Conservation (phyloP, 2,329 filamentous ascomycete species). For the Colletotrichum zoysiae region DNA sequence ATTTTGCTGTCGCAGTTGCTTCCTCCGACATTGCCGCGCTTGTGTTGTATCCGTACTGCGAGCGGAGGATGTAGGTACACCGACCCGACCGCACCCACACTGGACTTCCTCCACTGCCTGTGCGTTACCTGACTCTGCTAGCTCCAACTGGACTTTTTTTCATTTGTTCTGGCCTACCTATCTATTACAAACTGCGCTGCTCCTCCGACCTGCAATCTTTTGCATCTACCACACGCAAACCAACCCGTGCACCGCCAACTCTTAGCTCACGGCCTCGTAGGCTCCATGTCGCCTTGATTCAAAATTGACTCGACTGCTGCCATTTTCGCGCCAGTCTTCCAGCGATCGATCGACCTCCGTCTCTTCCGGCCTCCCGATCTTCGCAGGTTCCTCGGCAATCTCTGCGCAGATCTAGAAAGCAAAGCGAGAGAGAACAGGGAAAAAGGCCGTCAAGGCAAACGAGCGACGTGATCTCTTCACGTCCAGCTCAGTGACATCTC, state of each 20-base stretch:
- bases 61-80: conserved; percentile 2
- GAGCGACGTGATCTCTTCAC: conserved; percentile 18
- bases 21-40: background rate
- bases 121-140: conserved; percentile 22
- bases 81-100: background rate
- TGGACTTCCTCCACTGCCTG: conserved; percentile 15
- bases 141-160: conserved; percentile 27
- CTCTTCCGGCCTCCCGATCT: conserved; percentile 3
- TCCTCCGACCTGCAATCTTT: background rate
- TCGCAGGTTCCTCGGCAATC: background rate
- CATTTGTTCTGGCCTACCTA: background rate
- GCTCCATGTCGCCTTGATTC: background rate
- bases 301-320: background rate
- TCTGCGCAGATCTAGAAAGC: conserved; percentile 16
- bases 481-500: conserved; percentile 28
- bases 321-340: background rate
- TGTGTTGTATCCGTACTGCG: background rate
- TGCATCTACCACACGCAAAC: conserved; percentile 12
- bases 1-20: background rate
- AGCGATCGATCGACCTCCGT: background rate
- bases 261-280: conserved; percentile 10
- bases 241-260: conserved; percentile 22
- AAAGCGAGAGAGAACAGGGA: background rate
- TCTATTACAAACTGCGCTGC: background rate
- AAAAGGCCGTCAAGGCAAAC: conserved; percentile 25